Base-by-base conservation (phyloP, 75 land plant genomes). In the Pinus albicaulis region DNA sequence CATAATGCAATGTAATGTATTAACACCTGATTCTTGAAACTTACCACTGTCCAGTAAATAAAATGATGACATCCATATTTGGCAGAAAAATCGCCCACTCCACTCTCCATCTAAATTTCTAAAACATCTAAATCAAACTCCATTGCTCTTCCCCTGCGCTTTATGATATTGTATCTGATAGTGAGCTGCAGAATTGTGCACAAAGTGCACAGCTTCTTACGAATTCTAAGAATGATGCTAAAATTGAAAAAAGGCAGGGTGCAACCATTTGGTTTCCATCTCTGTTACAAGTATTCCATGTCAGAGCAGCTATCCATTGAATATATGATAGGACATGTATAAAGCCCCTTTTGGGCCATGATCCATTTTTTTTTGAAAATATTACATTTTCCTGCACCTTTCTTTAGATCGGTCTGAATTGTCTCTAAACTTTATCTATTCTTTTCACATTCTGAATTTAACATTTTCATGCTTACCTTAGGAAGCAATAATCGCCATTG, bases 201-300 rank as follows among this genome's bases (percentile, higher is more conserved):
- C 23, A 86, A 77, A 74, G 80, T 86, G 26, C 76, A 28, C 1
- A 28, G 31, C 31, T 28, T 28, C 31, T 77, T 16, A 83, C 56
- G 3, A 83, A 25, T 34, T 83, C 71, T 76, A 86, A 59, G 76
- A 83, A 86, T 58, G n/a, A 59, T 59, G 52, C 36, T 12, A 86
- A 71, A 72, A 83, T 70, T 55, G 83, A 80, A 14, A 26, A 26
- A 20, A 3, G 82, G 85, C 6, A 86, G 56, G 1, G 73, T 77
- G 72, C 89, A 86, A 3, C 76, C 80, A 25, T 78, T 59, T 44
- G 89, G 89, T 72, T 83, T 86, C 89, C 89, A 86, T 59, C 72
- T 83, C 89, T 80, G 80, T 20, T 80, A 74, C 56, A 86, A 6
- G 71, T 62, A 83, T 55, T 74, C 86, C 12, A n/a, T 57, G 62